phyloP scores from a whole-genome alignment of 495 filamentous ascomycete species.

The Beverwykella pulmonaria region DNA sequence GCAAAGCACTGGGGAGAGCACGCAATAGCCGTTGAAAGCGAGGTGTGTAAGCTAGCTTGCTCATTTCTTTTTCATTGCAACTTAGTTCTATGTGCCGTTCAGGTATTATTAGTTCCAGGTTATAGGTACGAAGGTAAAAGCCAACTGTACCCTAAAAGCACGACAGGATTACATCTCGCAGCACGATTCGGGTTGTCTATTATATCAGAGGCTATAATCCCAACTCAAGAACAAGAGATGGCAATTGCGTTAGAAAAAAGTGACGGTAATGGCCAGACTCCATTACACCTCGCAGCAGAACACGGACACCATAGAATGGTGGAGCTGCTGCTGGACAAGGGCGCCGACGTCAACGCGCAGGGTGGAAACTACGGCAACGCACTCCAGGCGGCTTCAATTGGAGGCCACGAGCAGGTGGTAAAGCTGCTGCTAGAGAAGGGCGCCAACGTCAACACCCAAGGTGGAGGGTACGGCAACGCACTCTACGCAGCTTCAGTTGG shows the following conservation, averaged over 20 bases:
- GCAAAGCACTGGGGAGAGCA: constrained; percentile 52
- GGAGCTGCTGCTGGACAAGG: constrained; percentile 1
- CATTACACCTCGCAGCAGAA: constrained; percentile 39
- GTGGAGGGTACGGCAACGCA: too few species aligned
- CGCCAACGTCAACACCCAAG: too few species aligned
- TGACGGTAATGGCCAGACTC: constrained; percentile 33
- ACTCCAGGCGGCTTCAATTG: too few species aligned
- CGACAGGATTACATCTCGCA: constrained; percentile 12
- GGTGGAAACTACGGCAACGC: too few species aligned
- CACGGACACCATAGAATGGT: constrained; percentile 37
- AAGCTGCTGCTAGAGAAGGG: too few species aligned
- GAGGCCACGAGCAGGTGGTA: too few species aligned
- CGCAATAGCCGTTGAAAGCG: constrained; percentile 37
- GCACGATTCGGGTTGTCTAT: constrained; percentile 15
- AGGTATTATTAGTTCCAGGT: neutral
- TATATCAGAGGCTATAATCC: constrained; percentile 5
- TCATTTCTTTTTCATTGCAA: constrained; percentile 2
- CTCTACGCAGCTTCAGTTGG: too few species aligned
- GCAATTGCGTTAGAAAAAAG: constrained; percentile 26
- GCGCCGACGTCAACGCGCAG: too few species aligned
- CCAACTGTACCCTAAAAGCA: neutral
- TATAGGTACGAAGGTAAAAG: constrained; percentile 4
- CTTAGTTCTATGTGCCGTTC: neutral
- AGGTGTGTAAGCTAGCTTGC: constrained; percentile 16
- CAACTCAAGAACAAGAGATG: neutral